Percentiles rank a stretch among this genome's conserved stretches.
These are phyloP conservation scores for Paraconiothyrium brasiliense DNA, from an alignment of 2,329 filamentous ascomycete genomes.

Conservation along the genomic window DNA sequence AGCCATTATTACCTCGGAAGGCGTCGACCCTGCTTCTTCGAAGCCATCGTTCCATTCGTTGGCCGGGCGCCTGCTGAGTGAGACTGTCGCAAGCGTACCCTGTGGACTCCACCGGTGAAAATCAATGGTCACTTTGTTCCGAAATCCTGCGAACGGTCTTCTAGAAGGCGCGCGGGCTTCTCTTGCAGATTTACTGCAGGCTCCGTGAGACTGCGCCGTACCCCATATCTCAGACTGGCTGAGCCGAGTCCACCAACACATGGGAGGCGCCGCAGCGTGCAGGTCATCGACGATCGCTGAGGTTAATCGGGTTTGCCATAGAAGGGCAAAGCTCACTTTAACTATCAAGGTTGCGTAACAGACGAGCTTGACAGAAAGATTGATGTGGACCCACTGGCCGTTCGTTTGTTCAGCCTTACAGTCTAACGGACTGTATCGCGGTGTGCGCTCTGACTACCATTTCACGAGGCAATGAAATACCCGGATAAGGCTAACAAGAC, in stretches of 20 bases:
- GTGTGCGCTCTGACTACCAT: too few relatives aligned
- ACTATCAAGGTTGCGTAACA: neutral
- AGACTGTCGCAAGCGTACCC: neutral
- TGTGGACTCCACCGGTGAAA: neutral
- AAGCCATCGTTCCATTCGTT: neutral
- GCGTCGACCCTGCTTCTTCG: neutral
- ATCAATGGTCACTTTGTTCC: neutral
- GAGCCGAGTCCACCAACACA: slow-evolving; percentile 1
- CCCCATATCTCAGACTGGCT: slow-evolving; percentile 5
- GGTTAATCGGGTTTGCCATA: neutral
- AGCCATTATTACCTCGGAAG: neutral
- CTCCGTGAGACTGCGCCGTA: too few relatives aligned
- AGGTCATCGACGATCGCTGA: slow-evolving; percentile 7
- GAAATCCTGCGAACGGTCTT: slow-evolving; percentile 12
- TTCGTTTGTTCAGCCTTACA: too few relatives aligned
- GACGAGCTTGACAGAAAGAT: neutral
- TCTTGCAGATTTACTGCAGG: neutral
- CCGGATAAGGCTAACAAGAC: too few relatives aligned
- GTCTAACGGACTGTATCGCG: too few relatives aligned
- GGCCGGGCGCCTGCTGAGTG: neutral
- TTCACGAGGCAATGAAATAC: too few relatives aligned
- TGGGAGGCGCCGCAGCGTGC: slow-evolving; percentile 8
- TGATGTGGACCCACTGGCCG: neutral
- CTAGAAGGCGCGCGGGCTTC: slow-evolving; percentile 10
- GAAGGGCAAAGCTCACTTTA: too few relatives aligned